Evolutionary conservation across 2,329 filamentous ascomycete species (phyloP).

Genomic region (Canariomyces notabilis): DNA sequence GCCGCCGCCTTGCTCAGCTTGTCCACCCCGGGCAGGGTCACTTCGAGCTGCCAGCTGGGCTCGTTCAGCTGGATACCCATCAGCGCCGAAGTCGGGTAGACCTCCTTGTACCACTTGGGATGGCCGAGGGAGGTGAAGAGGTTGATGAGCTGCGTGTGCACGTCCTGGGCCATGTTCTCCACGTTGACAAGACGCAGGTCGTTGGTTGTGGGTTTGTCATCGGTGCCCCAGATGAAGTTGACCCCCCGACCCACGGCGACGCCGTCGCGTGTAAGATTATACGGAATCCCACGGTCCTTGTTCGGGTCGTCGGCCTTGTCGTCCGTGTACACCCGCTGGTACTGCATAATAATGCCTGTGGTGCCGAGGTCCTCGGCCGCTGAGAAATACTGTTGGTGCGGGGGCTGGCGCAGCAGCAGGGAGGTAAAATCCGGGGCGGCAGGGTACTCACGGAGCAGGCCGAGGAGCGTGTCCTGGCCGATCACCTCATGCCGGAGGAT

Average conservation of each 20-base stretch:
- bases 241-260: too few species aligned
- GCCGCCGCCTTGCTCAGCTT: too few species aligned
- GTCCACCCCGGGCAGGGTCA: too few species aligned
- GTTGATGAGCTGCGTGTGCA: background rate
- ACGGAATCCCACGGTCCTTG: constrained; percentile 4
- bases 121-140: too few species aligned
- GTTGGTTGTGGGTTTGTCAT: too few species aligned
- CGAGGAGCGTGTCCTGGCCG: constrained; percentile 30
- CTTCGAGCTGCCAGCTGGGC: constrained; percentile 16
- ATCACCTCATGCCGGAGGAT: constrained; percentile 32
- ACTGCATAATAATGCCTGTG: constrained; percentile 16
- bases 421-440: constrained; percentile 21
- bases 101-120: background rate
- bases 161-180: background rate
- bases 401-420: constrained; percentile 32
- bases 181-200: too few species aligned
- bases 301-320: constrained; percentile 10
- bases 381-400: constrained; percentile 36
- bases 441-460: constrained; percentile 23
- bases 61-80: constrained; percentile 25
- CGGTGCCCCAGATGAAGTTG: too few species aligned
- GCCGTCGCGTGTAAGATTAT: too few species aligned
- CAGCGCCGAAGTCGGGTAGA: constrained; percentile 15
- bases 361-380: constrained; percentile 19
- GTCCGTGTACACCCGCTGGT: constrained; percentile 26